Evolutionary conservation across 164 flowering plant genomes (phyloP), one percentile per base, ranked within the genome.

Genomic region (Magnolia kwangsiensis): DNA sequence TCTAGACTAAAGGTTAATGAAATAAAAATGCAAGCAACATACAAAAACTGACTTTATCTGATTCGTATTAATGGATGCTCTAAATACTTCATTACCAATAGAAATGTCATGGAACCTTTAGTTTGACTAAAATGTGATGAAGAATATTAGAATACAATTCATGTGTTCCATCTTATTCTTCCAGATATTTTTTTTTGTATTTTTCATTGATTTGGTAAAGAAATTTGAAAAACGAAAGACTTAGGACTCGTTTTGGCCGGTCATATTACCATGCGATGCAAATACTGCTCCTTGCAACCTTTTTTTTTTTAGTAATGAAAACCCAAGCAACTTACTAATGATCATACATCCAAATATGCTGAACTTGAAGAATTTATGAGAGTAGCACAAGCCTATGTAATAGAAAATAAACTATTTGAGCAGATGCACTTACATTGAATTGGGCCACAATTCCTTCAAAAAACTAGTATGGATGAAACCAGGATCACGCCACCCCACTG

Each of bases 401-500:
- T 8, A 20, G 67, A n/a, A 64, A 19, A 64, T 64, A 64, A 0
- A 19, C 0, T 2, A 49, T 49, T 7, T 4, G 61, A 55, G 49
- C 49, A 63, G 66, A 61, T 1, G 23, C 29, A 4, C 19, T 2
- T 27, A 69, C 95, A 80, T 61, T 77, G 77, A 63, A 72, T 91
- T 89, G 31, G 97, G 97, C 97, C 97, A 95, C 75, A 95, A 78
- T 9, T 92, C 89, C 85, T 92, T 93, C 73, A 95, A 76, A 76
- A 89, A 91, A 81, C 92, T 82, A 14, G 97, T 92, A 77, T 95
- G 98, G 64, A 95, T 92, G 79, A 82, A 93, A 58, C 98, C 98
- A 78, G 98, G 98, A 83, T 95, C 98, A 76, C 98, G 93, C 98
- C 98, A 95, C 61, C 98, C 98, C 18, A 93, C 91, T 24, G 98